Base-by-base conservation (phyloP, 768 basidiomycete genomes). In the Amanita muscaria region DNA sequence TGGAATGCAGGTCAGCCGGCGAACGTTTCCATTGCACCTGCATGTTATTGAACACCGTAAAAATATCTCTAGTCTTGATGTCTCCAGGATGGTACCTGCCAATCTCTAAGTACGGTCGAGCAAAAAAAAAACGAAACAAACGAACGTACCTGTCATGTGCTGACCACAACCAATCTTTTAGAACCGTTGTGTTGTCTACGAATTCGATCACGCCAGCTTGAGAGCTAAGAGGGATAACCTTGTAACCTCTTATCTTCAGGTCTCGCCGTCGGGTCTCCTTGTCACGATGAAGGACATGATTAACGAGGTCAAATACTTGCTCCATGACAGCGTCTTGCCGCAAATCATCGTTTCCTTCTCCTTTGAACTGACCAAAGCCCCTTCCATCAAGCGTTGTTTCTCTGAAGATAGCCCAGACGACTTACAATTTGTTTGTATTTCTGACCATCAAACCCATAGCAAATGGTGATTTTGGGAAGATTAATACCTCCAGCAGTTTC, bases 311-410 rank as follows among this genome's bases (percentile, higher is more conserved):
- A 56, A 99, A 99, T 2, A 96, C 90, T 62, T 99, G 96, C 56
- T 97, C 90, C 93, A 99, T 97, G 42, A 98, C 91, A 1, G 93
- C 93, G 57, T 99, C 96, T 62, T 99, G 96, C 31, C 96, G 81
- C 36, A 96, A 60, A 55, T 99, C 96, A 53, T 99, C 96, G 8
- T 78, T 71, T 7, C 85, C 85, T 64, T 86, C 79, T 3, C 90
- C 90, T 60, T 99, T 97, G 65, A 91, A 93, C 90, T 94, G 49
- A n/a, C n/a, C n/a, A n/a, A n/a, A n/a, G n/a, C n/a, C n/a, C n/a
- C n/a, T n/a, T n/a, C n/a, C n/a, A n/a, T n/a, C n/a, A n/a, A n/a
- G n/a, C n/a, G n/a, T n/a, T n/a, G n/a, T n/a, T n/a, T n/a, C n/a
- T n/a, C n/a, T n/a, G n/a, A 46, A 19, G 40, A 18, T 0, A 12